Conservation (phyloP, 306 rosid genomes). For the Vigna unguiculata region DNA sequence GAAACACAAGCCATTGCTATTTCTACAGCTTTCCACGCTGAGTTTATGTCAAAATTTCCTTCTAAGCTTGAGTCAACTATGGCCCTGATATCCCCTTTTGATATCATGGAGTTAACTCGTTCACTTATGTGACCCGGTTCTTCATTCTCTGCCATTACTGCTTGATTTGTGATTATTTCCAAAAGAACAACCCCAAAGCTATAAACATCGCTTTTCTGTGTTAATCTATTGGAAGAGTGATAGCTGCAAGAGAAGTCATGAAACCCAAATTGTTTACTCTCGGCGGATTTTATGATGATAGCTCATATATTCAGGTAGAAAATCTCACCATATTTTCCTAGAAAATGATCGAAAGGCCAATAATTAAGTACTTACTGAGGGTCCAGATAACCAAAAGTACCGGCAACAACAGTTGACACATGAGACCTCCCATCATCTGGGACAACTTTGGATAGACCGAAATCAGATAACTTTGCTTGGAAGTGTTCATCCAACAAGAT, state of each 20-base stretch:
- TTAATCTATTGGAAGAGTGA: slow-evolving; percentile 26
- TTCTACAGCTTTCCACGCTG: slow-evolving; percentile 58
- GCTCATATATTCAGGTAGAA: not conserved
- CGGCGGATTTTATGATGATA: not conserved
- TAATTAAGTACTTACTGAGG: slow-evolving; percentile 50
- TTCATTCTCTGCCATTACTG: slow-evolving; percentile 12
- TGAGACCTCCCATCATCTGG: slow-evolving; percentile 33
- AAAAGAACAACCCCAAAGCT: slow-evolving; percentile 63
- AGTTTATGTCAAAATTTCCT: slow-evolving; percentile 38
- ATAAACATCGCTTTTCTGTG: slow-evolving; percentile 63
- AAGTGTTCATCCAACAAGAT: slow-evolving; percentile 52
- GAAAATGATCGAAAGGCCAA: not conserved
- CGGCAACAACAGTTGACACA: slow-evolving; percentile 48
- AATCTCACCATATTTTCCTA: not conserved
- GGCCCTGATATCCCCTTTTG: slow-evolving; percentile 44
- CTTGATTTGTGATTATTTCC: slow-evolving; percentile 57
- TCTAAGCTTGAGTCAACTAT: slow-evolving; percentile 51
- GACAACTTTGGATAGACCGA: slow-evolving; percentile 52
- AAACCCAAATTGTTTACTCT: too few relatives aligned
- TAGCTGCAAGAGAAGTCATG: too few relatives aligned
- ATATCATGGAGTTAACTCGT: slow-evolving; percentile 48
- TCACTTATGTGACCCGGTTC: slow-evolving; percentile 45
- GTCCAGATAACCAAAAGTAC: slow-evolving; percentile 54
- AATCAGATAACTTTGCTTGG: slow-evolving; percentile 56
- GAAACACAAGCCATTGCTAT: slow-evolving; percentile 54